These are phyloP conservation scores for Daldinia decipiens DNA, from an alignment of 495 filamentous ascomycete genomes.

Conservation along the genomic window DNA sequence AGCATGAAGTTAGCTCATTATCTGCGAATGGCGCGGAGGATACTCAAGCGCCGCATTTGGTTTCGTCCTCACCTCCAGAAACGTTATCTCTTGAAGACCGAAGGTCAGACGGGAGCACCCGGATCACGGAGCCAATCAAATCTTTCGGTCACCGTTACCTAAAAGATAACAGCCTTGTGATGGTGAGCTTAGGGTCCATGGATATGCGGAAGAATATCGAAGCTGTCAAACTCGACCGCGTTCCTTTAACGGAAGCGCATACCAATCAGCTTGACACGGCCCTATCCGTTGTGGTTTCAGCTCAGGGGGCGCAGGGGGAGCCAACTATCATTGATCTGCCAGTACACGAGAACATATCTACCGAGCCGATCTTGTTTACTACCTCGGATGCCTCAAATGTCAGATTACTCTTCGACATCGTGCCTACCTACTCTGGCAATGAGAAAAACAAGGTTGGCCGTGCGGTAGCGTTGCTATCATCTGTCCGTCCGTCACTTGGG, in stretches of 20 bases:
- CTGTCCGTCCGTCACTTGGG: conserved; percentile 82
- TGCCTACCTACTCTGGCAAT: conserved; percentile 95
- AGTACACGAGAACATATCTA: conserved; percentile 90
- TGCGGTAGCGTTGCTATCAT: conserved; percentile 87
- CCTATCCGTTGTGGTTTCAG: conserved; percentile 90
- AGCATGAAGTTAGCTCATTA: conserved; percentile 25
- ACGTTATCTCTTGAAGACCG: conserved; percentile 62
- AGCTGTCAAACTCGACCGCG: conserved; percentile 87
- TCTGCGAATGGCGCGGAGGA: conserved; percentile 39
- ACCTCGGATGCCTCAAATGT: conserved; percentile 81
- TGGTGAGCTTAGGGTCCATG: conserved; percentile 94
- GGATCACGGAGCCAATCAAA: conserved; percentile 79
- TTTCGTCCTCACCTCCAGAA: conserved; percentile 59
- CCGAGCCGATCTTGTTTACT: conserved; percentile 90
- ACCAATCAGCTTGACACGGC: conserved; percentile 94
- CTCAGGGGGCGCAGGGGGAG: conserved; percentile 84
- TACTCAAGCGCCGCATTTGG: conserved; percentile 47
- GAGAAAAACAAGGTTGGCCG: conserved; percentile 89
- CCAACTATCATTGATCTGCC: conserved; percentile 90
- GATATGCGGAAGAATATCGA: conserved; percentile 83
- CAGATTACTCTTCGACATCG: conserved; percentile 91
- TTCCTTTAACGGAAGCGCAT: conserved; percentile 86
- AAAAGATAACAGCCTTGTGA: conserved; percentile 84
- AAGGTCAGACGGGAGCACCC: conserved; percentile 54
- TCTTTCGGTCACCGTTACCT: conserved; percentile 97